Evolutionary conservation across 495 filamentous ascomycete genomes (phyloP).

Genomic region (Neurospora cerealis): DNA sequence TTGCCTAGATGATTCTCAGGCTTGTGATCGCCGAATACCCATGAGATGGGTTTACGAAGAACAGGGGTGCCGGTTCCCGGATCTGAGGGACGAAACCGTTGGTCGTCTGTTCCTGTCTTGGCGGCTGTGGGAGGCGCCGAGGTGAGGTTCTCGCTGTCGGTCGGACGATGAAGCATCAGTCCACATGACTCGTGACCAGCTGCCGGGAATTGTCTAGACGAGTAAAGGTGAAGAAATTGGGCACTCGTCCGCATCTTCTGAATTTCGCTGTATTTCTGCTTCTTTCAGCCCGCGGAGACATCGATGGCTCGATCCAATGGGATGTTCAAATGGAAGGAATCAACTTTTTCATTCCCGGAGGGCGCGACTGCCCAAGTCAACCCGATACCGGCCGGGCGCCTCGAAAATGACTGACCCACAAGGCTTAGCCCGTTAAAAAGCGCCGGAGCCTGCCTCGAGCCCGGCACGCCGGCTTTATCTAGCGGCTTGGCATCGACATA

Average conservation of each 20-base stretch:
- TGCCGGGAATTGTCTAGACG: neutral
- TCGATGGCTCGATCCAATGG: neutral
- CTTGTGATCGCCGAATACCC: neutral
- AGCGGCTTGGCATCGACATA: neutral
- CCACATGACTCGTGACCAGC: neutral
- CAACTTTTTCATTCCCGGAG: neutral
- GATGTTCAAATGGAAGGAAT: neutral
- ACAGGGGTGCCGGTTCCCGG: neutral
- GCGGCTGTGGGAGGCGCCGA: neutral
- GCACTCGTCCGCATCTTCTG: neutral
- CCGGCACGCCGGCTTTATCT: neutral
- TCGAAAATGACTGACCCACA: neutral
- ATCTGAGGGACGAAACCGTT: neutral
- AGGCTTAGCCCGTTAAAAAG: neutral
- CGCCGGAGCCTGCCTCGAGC: neutral
- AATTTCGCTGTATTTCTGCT: neutral
- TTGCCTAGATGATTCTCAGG: neutral
- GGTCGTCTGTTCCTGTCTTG: neutral
- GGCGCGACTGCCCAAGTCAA: neutral
- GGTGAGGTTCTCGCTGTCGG: neutral
- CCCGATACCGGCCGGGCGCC: neutral
- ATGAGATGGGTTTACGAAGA: neutral
- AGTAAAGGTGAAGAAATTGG: neutral
- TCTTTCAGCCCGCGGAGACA: neutral
- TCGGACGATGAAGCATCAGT: neutral